Base-by-base conservation (phyloP, 2,329 filamentous ascomycete genomes). In the Trichoderma sp. region DNA sequence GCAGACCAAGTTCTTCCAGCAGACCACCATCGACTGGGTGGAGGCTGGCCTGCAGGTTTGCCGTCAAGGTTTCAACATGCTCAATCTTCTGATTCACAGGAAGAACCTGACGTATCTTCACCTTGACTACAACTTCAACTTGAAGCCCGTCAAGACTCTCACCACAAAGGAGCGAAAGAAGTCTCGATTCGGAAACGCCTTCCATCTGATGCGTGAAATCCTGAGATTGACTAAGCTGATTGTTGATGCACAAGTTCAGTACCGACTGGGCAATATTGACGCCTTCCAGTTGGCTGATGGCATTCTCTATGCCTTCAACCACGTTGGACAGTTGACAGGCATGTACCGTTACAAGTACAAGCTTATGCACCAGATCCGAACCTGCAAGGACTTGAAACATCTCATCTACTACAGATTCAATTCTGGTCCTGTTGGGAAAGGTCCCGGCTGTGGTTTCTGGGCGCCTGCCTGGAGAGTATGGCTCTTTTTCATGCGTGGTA, bases 271-370 rank as follows among this genome's bases (percentile, higher is more conserved):
- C 68, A 99, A 99, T 75, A 98, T 99, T 71, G 95, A 99, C 79
- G 95, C 96, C 42, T 99, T 99, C 84, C 95, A 99, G 79, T 89
- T 99, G 71, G 95, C 95, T 4, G 95, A 99, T 79, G 95, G 95
- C 79, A 99, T 99, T 67, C 84, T 98, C n/a, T 99, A 99, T 74
- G 96, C 95, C 19, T 99, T 99, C 83, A 99, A 99, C 81, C 95
- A 99, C 74, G 95, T 99, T 67, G 95, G 95, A 70, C 96, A 99
- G 80, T 84, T 99, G 70, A 99, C 95, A 17, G 95, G 95, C 78
- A 99, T 99, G 95, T 99, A 99, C 81, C 91, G 95, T 70, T 99
- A 99, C 87, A 99, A 99, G 85, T 99, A 99, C 84, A 99, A 99
- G 85, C 86, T 99, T 67, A 99, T 99, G 95, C 95, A 99, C 78